phyloP scores from a whole-genome alignment of 1,284 basidiomycete genomes.

The Vanrija sp. region DNA sequence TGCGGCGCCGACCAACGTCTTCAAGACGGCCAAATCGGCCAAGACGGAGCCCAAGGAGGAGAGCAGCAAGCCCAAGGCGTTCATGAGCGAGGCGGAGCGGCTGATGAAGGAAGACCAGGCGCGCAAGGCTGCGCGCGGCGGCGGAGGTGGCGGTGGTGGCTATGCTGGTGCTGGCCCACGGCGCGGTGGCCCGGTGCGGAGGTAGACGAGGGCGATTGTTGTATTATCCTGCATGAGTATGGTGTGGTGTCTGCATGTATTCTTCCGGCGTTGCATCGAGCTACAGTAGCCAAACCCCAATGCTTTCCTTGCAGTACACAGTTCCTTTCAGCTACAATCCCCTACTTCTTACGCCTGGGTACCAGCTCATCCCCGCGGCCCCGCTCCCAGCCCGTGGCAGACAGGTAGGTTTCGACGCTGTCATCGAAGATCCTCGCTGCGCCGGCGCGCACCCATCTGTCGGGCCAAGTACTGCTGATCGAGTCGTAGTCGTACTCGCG shows the following conservation, averaged over 20 bases:
- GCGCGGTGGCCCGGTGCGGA: background rate
- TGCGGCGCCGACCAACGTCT: slow-evolving; percentile 57
- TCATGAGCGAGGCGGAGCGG: slow-evolving; percentile 74
- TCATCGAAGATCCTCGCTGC: slow-evolving; percentile 31
- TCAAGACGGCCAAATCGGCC: slow-evolving; percentile 57
- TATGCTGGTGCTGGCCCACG: slow-evolving; percentile 17
- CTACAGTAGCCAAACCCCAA: too few relatives aligned
- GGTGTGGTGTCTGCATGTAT: too few relatives aligned
- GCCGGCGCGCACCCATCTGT: slow-evolving; percentile 33
- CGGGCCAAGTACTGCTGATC: slow-evolving; percentile 43
- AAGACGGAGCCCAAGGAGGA: slow-evolving; percentile 51
- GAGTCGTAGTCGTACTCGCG: slow-evolving; percentile 29
- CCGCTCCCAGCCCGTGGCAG: slow-evolving; percentile 35
- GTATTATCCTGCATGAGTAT: background rate
- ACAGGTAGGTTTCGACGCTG: slow-evolving; percentile 33
- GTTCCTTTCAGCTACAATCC: too few relatives aligned
- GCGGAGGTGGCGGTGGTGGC: slow-evolving; percentile 7
- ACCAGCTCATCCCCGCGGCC: slow-evolving; percentile 12
- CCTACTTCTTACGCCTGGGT: background rate
- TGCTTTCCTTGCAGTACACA: too few relatives aligned
- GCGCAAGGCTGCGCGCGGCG: slow-evolving; percentile 54
- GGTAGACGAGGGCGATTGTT: background rate
- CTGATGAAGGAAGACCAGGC: slow-evolving; percentile 83
- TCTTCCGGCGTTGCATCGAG: too few relatives aligned
- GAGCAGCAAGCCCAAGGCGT: slow-evolving; percentile 50